These are phyloP conservation scores for Sphenostylis stenocarpa DNA, from an alignment of 306 rosid species.

Conservation along the genomic window DNA sequence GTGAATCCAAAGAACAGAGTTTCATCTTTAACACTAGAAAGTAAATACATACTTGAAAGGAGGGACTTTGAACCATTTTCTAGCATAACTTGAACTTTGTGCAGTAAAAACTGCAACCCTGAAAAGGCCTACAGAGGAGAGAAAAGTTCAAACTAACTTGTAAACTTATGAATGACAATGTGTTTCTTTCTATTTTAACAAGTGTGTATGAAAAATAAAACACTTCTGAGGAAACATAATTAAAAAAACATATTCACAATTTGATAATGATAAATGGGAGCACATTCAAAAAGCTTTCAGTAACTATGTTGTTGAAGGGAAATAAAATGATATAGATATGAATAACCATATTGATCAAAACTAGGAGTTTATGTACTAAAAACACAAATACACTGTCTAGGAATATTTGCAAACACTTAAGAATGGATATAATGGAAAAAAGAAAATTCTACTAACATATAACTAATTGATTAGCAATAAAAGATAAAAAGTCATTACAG, in stretches of 20 bases:
- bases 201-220: neutral
- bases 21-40: neutral
- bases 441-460: neutral
- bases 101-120: conserved; percentile 78
- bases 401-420: neutral
- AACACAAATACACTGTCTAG: neutral
- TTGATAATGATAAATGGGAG: neutral
- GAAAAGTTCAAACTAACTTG: neutral
- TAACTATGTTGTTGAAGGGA: neutral
- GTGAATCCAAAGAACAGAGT: conserved; percentile 6
- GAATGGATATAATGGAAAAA: neutral
- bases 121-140: conserved; percentile 66
- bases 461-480: neutral
- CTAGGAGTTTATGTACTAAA: neutral
- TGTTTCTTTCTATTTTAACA: neutral
- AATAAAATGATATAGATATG: neutral
- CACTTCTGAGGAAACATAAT: neutral
- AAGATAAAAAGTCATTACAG: neutral
- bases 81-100: conserved; percentile 53
- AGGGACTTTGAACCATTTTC: conserved; percentile 69
- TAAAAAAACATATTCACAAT: neutral
- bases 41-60: conserved; percentile 52
- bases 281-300: neutral
- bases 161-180: neutral
- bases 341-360: neutral